Evolutionary conservation across 2,329 filamentous ascomycete species (phyloP), one percentile per base, ranked within the genome.

Genomic region (Zymoseptoria ardabiliae): DNA sequence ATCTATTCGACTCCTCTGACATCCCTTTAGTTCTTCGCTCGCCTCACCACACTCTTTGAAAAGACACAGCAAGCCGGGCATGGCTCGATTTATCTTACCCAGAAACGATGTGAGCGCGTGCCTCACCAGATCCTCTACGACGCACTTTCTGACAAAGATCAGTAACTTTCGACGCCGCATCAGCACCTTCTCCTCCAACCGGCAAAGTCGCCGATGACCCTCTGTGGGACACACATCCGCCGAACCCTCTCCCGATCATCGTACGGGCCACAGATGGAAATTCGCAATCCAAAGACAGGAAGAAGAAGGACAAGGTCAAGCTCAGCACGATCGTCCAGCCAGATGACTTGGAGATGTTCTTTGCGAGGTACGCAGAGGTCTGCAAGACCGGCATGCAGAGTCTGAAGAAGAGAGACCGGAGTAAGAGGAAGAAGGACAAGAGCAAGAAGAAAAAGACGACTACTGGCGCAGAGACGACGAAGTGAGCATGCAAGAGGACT

Each of bases 361-460:
- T 91, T 73, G 77, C 79, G 28, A 82, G 84, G 55, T 99, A 97
- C 77, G 92, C 91, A 21, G 94, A 97, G 66, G 82, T 91, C 2
- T 97, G 92, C 77, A 97, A 96, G 78, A 79, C 82, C 0, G 91
- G 91, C 5, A 97, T 97, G 91, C 81, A 83, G 54, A 86, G 87
- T 7, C 73, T 99, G 76, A 97, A 96, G 84, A 96, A 96, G 72
- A 83, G 94, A 67, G 93, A 97, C 76, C 84, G 91, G 71, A 96
- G 88, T 75, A 93, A 90, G 81, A 86, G 87, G 66, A 89, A 88
- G 77, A 84, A 83, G 78, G 90, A 89, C 72, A 86, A 88, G 68
- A 89, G 88, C 73, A 90, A 88, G 64, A 90, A 87, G 78, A 85
- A 81, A 74, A 81, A 78, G 68, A 60, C 41, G 35, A 54, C 61